Evolutionary conservation across 768 basidiomycete genomes (phyloP), one percentile per base, ranked within the genome.

Genomic region (Gelatoporia subvermispora): DNA sequence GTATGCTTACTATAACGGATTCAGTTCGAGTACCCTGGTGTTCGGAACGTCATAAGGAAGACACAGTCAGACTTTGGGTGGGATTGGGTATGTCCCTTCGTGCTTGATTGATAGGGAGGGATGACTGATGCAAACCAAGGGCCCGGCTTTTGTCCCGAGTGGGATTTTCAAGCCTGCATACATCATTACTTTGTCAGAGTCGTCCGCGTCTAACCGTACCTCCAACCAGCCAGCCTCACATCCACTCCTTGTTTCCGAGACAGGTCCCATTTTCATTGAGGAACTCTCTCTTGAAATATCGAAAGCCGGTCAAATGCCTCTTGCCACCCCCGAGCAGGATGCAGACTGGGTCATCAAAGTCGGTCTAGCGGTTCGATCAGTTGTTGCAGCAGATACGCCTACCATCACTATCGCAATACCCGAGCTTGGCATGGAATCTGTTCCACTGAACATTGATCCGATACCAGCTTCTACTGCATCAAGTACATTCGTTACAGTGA

Each of bases 261-360:
- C 46, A 2, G 48, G 58, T 55, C 22, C 46, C 39, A 28, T 79
- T 4, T 74, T 77, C 60, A 65, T 80, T 34, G 77, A 78, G 36
- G 78, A 81, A 55, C 65, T 65, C 3, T 76, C 76, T 2, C 59
- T 79, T 53, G 79, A 81, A 52, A 78, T 82, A 45, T 75, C 72
- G 59, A 80, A 79, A 59, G 56, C 69, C 31, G 78, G 77, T 2
- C 74, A 72, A 20, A 70, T 72, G 41, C 69, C 75, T 7, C 63
- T 69, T 2, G 56, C 70, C 0, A 23, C 47, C 1, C 73, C 77
- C 0, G 64, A 73, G 51, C 68, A 79, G 56, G 65, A 60, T 1
- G 78, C 75, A 2, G 72, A 78, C 47, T 81, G 78, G 78, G 57
- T 77, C 16, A 71, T 80, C 44, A 81, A 80, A 44, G 72, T 81